Base-by-base conservation (phyloP, 2,329 filamentous ascomycete genomes). In the Escovopsis sp. region DNA sequence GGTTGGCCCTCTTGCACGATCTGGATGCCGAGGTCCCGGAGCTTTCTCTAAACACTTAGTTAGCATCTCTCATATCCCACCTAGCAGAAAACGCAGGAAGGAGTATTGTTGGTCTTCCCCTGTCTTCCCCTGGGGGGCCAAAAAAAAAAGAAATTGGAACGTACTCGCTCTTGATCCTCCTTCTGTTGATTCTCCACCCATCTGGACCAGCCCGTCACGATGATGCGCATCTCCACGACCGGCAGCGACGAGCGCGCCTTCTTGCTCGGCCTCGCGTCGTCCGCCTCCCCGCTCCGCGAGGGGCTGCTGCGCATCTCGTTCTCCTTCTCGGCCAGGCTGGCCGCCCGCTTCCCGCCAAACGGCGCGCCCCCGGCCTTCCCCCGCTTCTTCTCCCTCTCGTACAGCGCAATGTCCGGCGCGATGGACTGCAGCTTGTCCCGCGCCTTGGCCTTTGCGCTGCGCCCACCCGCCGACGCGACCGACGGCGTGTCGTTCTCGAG, bases 371-470 rank as follows among this genome's bases (percentile, higher is more conserved):
- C 67, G 40, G 66, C 62, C 48, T 71, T 76, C 47, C 57, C 55
- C 18, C 91, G 78, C 65, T 94, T 95, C 67, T 76, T 86, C 63
- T 98, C 91, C 57, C 91, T 94, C 55, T 96, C 83, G 55, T 91
- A 98, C 30, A 93, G 67, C 2, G 81, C 82, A 54, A 96, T 87
- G 55, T 98, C 91, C 1, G 81, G 75, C 1, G 85, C 87, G 44
- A 89, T 68, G 33, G 76, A 73, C 42, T 91, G 85, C 7, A 96
- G 65, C 49, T 76, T 79, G 32, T 79, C 75, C n/a, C 82, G 65
- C 11, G 91, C 91, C 55, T 83, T 82, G 35, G 82, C 79, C 59
- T 96, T 98, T 12, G 91, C 89, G 53, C 85, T 91, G 43, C 91
- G 80, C 49, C 84, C 85, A 26, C 80, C 79, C 2, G 79, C 83